Evolutionary conservation across 2,329 filamentous ascomycete species (phyloP), one percentile per base, ranked within the genome.

Genomic region (Xylariales sp.): DNA sequence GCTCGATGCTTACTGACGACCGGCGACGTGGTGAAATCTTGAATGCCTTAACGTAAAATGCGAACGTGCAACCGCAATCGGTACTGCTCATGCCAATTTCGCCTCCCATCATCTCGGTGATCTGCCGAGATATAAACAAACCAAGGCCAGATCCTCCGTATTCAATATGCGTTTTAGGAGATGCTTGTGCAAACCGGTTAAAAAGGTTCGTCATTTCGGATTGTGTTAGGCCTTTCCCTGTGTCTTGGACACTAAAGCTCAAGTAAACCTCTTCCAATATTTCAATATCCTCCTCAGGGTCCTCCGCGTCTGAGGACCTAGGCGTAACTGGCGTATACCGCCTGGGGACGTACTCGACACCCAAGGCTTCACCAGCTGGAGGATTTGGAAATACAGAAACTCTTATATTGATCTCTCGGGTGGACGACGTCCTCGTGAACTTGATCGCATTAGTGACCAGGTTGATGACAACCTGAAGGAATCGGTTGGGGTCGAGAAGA

Each of bases 401-500:
- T 21, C 57, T 61, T 3, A 78, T 64, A 2, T 61, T 62, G 23
- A 79, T 71, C 29, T 76, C 75, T 6, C 80, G 73, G 11, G 67
- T 74, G 13, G 70, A 68, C 14, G 81, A 76, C 0, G 70, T 70
- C 24, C 79, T 79, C 1, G 87, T 91, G 53, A 90, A 91, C 51
- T 91, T 91, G 57, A 91, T 81, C 0, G 85, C 84, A 51, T 91
- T 91, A 6, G 85, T 87, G 7, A 86, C 75, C 2, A 91, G 70
- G 50, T 91, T 91, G 56, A 91, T 88, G 4, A 90, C 67, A 1
- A 90, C 83, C 57, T 91, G 86, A 36, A 85, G 74, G 34, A 91
- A 78, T 17, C 86, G 74, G 13, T 81, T 84, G 0, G 86, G 82
- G 54, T 91, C 87, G 19, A 88, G 60, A 23, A 71, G 62, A 4